Evolutionary conservation across 345 rosid species (phyloP), one percentile per base, ranked within the genome.

Genomic region (Reutealis trisperma): DNA sequence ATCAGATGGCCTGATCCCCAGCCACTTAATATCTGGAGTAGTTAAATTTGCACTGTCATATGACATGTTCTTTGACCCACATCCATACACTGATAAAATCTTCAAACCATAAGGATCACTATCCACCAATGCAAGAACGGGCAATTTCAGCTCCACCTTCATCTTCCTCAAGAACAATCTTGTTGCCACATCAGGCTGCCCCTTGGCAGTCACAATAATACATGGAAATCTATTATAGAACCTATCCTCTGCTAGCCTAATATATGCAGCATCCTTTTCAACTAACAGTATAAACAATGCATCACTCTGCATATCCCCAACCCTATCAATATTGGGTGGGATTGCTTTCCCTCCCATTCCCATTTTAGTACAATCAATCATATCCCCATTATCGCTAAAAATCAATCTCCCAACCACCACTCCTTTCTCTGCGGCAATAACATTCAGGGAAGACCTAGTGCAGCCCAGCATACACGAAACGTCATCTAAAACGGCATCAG

Each of bases 271-370:
- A 81, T 96, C 99, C 73, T 96, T 96, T 78, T 93, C 98, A 24
- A 96, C 98, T 74, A 96, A 81, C 18, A 93, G 84, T 63, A 96
- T 91, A 65, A 96, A 96, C 82, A 85, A 62, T 0, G 99, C 99
- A 80, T 96, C 99, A n/a, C 97, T 92, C 81, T 86, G 86, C 99
- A 96, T 93, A 76, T 93, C 97, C 8, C 98, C 99, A 11, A 96
- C 99, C 51, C 99, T 75, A 32, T 96, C 98, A 0, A 96, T 96
- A 63, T 96, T 96, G 0, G 98, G 99, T 0, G 99, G 99, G 19
- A 96, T 96, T 0, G 98, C 99, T 83, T 96, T 96, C 66, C 98
- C 98, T n/a, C 97, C 99, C 92, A 96, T 93, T 15, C 99, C 96
- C 99, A 93, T 93, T 78, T 93, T 96, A 1, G 99, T 96, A 75